Percentiles rank a stretch among this genome's conserved stretches.
Conservation (phyloP, 495 filamentous ascomycete genomes). For the Penicillium samsonianum region DNA sequence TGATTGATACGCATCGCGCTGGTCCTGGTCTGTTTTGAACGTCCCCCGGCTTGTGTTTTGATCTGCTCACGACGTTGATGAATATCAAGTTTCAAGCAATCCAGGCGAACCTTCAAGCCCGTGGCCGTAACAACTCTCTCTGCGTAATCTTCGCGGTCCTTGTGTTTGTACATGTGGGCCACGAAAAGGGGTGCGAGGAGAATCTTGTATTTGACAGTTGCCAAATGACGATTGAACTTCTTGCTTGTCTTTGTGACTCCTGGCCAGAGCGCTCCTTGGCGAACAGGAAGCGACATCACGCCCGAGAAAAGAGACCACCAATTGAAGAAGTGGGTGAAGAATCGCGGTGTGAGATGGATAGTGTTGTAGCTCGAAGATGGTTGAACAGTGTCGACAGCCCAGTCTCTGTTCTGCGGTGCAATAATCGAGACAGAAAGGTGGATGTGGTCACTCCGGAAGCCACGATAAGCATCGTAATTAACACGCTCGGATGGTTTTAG, state of each 20-base stretch:
- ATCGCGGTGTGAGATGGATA: conserved; percentile 86
- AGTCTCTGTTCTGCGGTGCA: conserved; percentile 74
- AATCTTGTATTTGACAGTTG: conserved; percentile 96
- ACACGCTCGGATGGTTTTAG: conserved; percentile 54
- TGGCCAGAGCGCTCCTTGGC: conserved; percentile 88
- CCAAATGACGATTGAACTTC: conserved; percentile 95
- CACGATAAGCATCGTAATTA: conserved; percentile 87
- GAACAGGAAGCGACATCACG: conserved; percentile 90
- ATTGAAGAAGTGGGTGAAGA: conserved; percentile 97
- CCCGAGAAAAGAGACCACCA: conserved; percentile 98
- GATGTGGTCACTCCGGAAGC: conserved; percentile 93
- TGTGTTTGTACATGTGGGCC: conserved; percentile 97
- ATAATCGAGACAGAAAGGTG: conserved; percentile 88
- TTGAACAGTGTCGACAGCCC: conserved; percentile 69
- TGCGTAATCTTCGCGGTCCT: conserved; percentile 83
- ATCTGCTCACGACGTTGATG: conserved; percentile 94
- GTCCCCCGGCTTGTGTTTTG: conserved; percentile 71
- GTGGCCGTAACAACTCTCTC: conserved; percentile 85
- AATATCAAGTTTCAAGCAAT: conserved; percentile 94
- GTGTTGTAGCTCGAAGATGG: conserved; percentile 90
- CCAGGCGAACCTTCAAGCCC: conserved; percentile 87
- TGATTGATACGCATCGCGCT: conserved; percentile 94
- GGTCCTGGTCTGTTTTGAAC: conserved; percentile 71
- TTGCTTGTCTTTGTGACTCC: conserved; percentile 94
- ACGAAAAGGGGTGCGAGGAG: conserved; percentile 90